These are phyloP conservation scores for Cladorrhinum sp. DNA, from an alignment of 2,329 filamentous ascomycete species.

Conservation along the genomic window DNA sequence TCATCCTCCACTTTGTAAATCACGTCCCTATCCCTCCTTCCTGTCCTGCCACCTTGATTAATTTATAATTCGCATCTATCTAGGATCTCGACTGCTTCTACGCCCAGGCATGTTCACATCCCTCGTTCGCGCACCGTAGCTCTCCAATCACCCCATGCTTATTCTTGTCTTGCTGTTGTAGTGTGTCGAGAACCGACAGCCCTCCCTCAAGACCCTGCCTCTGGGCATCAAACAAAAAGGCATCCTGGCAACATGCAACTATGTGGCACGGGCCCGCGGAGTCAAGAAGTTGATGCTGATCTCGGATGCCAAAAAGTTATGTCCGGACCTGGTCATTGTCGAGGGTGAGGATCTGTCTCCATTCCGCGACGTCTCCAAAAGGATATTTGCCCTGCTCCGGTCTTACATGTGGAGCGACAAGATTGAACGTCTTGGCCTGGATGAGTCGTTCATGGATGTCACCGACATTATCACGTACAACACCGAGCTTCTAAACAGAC, in stretches of 20 bases:
- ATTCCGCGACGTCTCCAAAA: conserved; percentile 84
- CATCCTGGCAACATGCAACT: conserved; percentile 91
- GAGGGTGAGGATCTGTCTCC: conserved; percentile 81
- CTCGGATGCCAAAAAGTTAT: conserved; percentile 72
- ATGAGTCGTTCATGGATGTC: conserved; percentile 84
- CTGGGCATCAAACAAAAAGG: conserved; percentile 90
- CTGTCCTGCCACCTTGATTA: conserved; percentile 16
- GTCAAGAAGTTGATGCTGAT: conserved; percentile 83
- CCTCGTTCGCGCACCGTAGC: too few species aligned
- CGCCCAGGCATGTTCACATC: conserved; percentile 58
- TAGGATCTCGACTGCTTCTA: conserved; percentile 92
- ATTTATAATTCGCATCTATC: conserved; percentile 7
- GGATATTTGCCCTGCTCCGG: conserved; percentile 69
- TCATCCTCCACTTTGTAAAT: conserved; percentile 77
- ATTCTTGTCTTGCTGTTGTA: conserved; percentile 4
- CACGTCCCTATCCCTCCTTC: not conserved
- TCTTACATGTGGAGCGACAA: conserved; percentile 73
- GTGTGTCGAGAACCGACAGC: conserved; percentile 72
- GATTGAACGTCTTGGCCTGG: conserved; percentile 81
- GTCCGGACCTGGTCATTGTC: conserved; percentile 80
- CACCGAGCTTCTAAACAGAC: conserved; percentile 62
- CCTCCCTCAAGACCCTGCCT: conserved; percentile 67
- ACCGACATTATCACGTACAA: conserved; percentile 88
- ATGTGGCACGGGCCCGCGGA: conserved; percentile 73
- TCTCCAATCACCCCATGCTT: conserved; percentile 5